Evolutionary conservation across 768 basidiomycete genomes (phyloP), one percentile per base, ranked within the genome.

Genomic region (Macrolepiota fuliginosa): DNA sequence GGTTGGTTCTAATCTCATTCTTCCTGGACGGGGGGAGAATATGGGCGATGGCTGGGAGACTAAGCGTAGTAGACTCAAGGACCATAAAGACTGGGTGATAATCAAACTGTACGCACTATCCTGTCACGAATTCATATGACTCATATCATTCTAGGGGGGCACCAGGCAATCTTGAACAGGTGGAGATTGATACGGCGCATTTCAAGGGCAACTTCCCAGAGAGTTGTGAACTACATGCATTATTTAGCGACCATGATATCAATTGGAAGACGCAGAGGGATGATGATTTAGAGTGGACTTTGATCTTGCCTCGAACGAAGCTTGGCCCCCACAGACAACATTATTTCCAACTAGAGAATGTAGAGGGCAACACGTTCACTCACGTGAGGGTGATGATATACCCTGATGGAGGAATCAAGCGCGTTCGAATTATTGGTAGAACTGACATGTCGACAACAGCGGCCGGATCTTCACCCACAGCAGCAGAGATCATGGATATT

Each of bases 11-110:
- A 98, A 99, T 72, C 77, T 99, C 63, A 86, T 98, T 51, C 78
- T 97, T 40, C 96, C 96, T 1, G 96, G 96, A 29, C 77, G 96
- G 73, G 96, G 92, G 27, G 88, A 87, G 70, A 90, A 96, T 68
- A 99, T 99, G 94, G 88, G 95, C 4, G 96, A 97, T 70, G 97
- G 97, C 3, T 99, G 97, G 97, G 97, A 99, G 76, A 98, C 96
- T 2, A 94, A 91, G 71, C 82, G 97, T 63, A 96, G 91, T 68
- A 81, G 92, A 56, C 79, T 76, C 46, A 82, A 82, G 57, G 93
- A 83, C 40, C 94, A 95, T 74, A 91, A 86, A 51, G 96, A 98
- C 68, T 98, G 94, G 92, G 92, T 84, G 4, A 83, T 98, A 62
- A 87, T 96, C 59, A 91, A 89, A 75, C 77, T 99, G 92, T 94